These are phyloP conservation scores for Pseudogymnoascus sp. DNA, from an alignment of 2,329 filamentous ascomycete species.

Conservation along the genomic window DNA sequence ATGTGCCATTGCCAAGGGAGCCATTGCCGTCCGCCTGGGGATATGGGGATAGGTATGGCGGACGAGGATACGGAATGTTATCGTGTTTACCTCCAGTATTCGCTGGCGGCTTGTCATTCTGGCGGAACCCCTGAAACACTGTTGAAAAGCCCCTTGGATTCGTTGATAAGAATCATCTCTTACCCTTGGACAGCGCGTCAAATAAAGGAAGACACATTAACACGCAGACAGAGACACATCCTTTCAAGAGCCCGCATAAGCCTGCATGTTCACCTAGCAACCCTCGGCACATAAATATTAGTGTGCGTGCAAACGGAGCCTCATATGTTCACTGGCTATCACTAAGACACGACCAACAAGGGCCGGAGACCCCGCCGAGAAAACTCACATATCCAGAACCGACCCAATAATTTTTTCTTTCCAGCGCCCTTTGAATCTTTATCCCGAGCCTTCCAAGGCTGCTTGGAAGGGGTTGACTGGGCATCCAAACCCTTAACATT, in stretches of 20 bases:
- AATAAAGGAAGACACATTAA: neutral
- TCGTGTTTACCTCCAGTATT: slow-evolving; percentile 1
- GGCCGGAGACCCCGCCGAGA: slow-evolving; percentile 34
- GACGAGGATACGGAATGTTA: neutral
- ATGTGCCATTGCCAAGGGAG: neutral
- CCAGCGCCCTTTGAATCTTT: slow-evolving; percentile 12
- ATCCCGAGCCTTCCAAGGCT: slow-evolving; percentile 13
- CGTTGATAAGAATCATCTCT: slow-evolving; percentile 21
- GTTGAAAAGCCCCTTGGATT: neutral
- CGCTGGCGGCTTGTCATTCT: neutral
- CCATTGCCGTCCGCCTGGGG: neutral
- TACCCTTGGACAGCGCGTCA: slow-evolving; percentile 25
- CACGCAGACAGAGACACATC: slow-evolving; percentile 40
- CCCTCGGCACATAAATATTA: slow-evolving; percentile 1
- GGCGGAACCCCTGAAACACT: neutral
- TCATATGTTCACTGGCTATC: slow-evolving; percentile 29
- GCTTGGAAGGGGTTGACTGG: neutral
- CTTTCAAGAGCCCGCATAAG: slow-evolving; percentile 30
- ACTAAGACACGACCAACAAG: slow-evolving; percentile 44
- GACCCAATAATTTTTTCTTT: slow-evolving; percentile 8
- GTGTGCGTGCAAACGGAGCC: slow-evolving; percentile 36
- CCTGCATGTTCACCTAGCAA: slow-evolving; percentile 14
- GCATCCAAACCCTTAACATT: neutral
- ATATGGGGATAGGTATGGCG: neutral
- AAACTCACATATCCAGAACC: slow-evolving; percentile 25